These are phyloP conservation scores for Mesembryanthemum crystallinum DNA, from an alignment of 148 eudicot species.

Conservation along the genomic window DNA sequence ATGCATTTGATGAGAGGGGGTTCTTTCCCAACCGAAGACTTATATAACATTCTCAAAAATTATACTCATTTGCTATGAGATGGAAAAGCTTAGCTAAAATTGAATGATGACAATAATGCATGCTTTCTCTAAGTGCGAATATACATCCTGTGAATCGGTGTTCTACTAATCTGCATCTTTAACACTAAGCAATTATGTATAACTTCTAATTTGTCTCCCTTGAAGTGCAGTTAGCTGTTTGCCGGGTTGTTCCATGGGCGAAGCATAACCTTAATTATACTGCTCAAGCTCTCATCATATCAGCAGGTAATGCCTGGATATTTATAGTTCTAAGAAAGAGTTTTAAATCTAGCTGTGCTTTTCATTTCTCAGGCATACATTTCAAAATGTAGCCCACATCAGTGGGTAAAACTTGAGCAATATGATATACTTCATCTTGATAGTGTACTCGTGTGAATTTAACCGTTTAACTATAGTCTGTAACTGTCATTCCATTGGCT, in stretches of 20 bases:
- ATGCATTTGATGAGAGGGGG: background rate
- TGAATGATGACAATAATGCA: conserved; percentile 6
- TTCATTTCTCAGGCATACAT: background rate
- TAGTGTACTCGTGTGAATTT: background rate
- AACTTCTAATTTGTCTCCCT: conserved; percentile 1
- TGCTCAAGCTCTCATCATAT: conserved; percentile 88
- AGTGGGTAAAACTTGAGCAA: background rate
- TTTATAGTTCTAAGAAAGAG: background rate
- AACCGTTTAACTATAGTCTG: background rate
- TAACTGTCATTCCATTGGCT: background rate
- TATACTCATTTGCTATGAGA: background rate
- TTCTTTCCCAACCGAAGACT: no score
- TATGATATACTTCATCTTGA: background rate
- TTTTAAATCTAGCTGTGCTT: background rate
- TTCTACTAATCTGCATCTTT: background rate
- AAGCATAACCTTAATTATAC: conserved; percentile 86
- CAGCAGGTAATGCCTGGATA: conserved; percentile 52
- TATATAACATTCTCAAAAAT: background rate
- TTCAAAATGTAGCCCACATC: background rate
- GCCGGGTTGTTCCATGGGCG: conserved; percentile 82
- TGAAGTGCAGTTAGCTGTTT: conserved; percentile 50
- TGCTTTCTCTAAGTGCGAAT: background rate
- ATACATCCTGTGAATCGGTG: background rate
- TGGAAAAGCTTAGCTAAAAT: no score
- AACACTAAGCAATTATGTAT: background rate